Base-by-base conservation (phyloP, 345 rosid genomes). In the Pistacia atlantica region DNA sequence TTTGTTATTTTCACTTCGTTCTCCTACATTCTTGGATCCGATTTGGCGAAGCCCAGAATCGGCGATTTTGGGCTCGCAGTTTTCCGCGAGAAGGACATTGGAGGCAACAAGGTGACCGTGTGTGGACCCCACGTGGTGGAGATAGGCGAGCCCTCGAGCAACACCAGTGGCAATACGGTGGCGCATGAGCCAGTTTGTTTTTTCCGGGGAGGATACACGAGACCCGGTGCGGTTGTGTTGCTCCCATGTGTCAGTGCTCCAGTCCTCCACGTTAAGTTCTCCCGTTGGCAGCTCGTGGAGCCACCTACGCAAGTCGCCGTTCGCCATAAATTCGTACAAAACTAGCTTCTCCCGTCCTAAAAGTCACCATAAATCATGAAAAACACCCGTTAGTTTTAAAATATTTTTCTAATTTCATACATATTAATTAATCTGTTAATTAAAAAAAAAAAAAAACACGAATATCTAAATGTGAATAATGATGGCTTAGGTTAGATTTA, bases 161-260 rank as follows among this genome's bases (percentile, higher is more conserved):
- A 93, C 85, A 4, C 99, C 98, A 3, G 92, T 83, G 0, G 99
- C 97, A 0, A 95, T 86, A 31, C 91, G 92, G 80, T 93, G 96
- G 82, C 99, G 97, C 52, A 88, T 86, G 37, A 87, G 42, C 98
- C 98, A 95, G 56, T 87, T 86, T 3, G 89, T 76, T 69, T 90
- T 93, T 45, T 89, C 98, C 0, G 90, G 88, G 0, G 84, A 86
- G 6, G 87, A 75, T 9, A 52, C 0, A 14, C 74, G 82, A 69
- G 75, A 77, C 52, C 80, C 83, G 8, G 77, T 51, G 31, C 75
- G 75, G 8, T 33, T 77, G 18, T 79, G 90, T 2, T 79, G 84
- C 79, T 93, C 97, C 99, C 99, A 95, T 67, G 98, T 92, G 92
- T 95, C 99, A 1, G 84, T 78, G 77, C 92, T 92, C 99, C 99